Evolutionary conservation across 2,329 filamentous ascomycete species (phyloP).

Genomic region (Colletotrichum sp.): DNA sequence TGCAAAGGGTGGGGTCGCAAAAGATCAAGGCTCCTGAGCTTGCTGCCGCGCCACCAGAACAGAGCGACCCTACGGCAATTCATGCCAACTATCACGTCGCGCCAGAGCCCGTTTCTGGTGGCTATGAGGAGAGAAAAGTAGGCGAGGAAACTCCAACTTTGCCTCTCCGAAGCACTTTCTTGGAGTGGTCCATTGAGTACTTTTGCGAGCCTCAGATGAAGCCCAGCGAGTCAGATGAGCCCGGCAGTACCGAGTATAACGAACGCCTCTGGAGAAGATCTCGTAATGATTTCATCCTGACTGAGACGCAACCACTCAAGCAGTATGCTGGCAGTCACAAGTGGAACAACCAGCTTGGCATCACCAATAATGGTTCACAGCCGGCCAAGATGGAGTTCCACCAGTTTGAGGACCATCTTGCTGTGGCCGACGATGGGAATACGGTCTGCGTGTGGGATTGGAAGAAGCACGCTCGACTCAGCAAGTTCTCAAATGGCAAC

Average conservation of each 20-base stretch:
- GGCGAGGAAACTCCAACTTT: slow-evolving; percentile 63
- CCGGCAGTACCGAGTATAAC: slow-evolving; percentile 95
- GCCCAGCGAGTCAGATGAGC: slow-evolving; percentile 92
- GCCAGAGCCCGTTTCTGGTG: slow-evolving; percentile 79
- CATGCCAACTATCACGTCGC: slow-evolving; percentile 78
- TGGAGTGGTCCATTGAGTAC: slow-evolving; percentile 97
- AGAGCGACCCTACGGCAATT: slow-evolving; percentile 71
- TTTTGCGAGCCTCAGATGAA: slow-evolving; percentile 99
- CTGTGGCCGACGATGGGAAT: slow-evolving; percentile 91
- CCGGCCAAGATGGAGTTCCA: slow-evolving; percentile 95
- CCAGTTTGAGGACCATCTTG: slow-evolving; percentile 95
- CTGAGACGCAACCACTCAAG: slow-evolving; percentile 93
- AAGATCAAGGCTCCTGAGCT: slow-evolving; percentile 47
- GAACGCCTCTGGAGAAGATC: slow-evolving; percentile 90
- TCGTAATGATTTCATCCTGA: slow-evolving; percentile 90
- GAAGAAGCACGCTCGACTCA: slow-evolving; percentile 76
- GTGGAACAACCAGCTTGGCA: slow-evolving; percentile 84
- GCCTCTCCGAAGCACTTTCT: slow-evolving; percentile 81
- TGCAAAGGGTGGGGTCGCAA: slow-evolving; percentile 42
- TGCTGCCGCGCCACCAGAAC: slow-evolving; percentile 68
- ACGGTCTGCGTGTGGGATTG: slow-evolving; percentile 94
- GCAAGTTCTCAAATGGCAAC: slow-evolving; percentile 93
- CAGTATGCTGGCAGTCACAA: slow-evolving; percentile 82
- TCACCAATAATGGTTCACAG: slow-evolving; percentile 89
- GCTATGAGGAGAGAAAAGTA: slow-evolving; percentile 68